Percentiles rank a stretch among this genome's conserved stretches.
phyloP scores from a whole-genome alignment of 2,329 filamentous ascomycete species.

The Simplicillium sp. region DNA sequence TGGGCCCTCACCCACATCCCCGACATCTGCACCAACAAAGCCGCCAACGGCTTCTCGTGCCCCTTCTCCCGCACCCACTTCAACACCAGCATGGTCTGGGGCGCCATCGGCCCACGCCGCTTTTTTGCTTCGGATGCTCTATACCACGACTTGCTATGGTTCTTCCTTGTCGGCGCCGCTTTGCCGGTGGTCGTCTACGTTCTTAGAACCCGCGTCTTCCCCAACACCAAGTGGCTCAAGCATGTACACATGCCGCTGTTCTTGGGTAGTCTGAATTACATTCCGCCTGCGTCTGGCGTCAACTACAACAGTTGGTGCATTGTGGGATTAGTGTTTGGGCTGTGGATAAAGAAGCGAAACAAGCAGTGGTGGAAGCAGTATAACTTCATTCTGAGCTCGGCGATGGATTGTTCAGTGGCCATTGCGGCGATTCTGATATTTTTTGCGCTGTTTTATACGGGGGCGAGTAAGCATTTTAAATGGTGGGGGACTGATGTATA shows the following conservation, averaged over 20 bases:
- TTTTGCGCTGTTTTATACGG: slow-evolving; percentile 21
- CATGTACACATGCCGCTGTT: slow-evolving; percentile 20
- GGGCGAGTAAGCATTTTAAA: slow-evolving; percentile 13
- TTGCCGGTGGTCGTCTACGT: slow-evolving; percentile 37
- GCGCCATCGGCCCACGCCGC: slow-evolving; percentile 43
- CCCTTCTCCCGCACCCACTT: slow-evolving; percentile 30
- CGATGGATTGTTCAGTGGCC: slow-evolving; percentile 19
- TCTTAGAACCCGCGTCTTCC: slow-evolving; percentile 13
- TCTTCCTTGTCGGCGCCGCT: slow-evolving; percentile 41
- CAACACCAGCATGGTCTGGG: slow-evolving; percentile 46
- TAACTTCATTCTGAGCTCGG: slow-evolving; percentile 21
- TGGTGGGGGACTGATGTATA: slow-evolving; percentile 21
- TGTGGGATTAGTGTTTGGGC: slow-evolving; percentile 17
- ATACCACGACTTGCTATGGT: slow-evolving; percentile 40
- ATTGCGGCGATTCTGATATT: slow-evolving; percentile 23
- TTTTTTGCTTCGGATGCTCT: slow-evolving; percentile 42
- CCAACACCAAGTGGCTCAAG: slow-evolving; percentile 13
- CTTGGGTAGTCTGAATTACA: slow-evolving; percentile 20
- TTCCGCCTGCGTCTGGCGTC: slow-evolving; percentile 20
- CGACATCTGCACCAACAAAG: slow-evolving; percentile 34
- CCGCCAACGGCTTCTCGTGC: slow-evolving; percentile 35
- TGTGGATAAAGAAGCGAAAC: slow-evolving; percentile 14
- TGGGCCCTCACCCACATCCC: slow-evolving; percentile 34
- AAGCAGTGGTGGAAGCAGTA: slow-evolving; percentile 19
- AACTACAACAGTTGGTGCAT: slow-evolving; percentile 22